Conservation (phyloP, 768 basidiomycete genomes). For the Paxillus rubicundulus region DNA sequence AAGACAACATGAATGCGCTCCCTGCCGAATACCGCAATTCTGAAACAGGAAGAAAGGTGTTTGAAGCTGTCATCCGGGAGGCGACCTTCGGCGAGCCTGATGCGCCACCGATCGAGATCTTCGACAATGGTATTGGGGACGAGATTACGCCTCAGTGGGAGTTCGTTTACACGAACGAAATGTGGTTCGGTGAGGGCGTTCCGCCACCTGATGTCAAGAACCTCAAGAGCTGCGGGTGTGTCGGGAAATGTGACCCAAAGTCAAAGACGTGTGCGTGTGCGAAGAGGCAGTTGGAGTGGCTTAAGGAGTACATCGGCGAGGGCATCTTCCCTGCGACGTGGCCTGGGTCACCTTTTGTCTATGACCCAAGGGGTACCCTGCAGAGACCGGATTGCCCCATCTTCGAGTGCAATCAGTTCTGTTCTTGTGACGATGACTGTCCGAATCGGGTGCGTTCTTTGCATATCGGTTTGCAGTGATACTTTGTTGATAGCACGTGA, state of each 20-base stretch:
- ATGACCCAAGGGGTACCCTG: conserved; percentile 59
- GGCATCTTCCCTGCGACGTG: conserved; percentile 30
- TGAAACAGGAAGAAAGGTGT: conserved; percentile 48
- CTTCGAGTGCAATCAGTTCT: conserved; percentile 84
- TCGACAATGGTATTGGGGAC: conserved; percentile 60
- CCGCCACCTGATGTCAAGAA: conserved; percentile 58
- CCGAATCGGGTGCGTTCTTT: conserved; percentile 59
- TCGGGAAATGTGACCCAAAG: conserved; percentile 71
- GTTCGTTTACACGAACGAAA: conserved; percentile 81
- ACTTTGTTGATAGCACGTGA: not conserved
- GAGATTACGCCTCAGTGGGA: conserved; percentile 80
- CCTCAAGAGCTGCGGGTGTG: conserved; percentile 70
- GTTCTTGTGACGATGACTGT: conserved; percentile 79
- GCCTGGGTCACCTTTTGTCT: conserved; percentile 58
- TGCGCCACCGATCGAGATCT: conserved; percentile 65
- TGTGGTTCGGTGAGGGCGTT: conserved; percentile 72
- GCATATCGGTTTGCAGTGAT: not conserved
- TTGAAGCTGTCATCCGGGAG: conserved; percentile 63
- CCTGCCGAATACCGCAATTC: conserved; percentile 39
- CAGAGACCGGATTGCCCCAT: conserved; percentile 56
- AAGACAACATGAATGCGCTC: conserved; percentile 64
- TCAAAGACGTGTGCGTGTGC: conserved; percentile 73
- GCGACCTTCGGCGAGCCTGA: conserved; percentile 64
- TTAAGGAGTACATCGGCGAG: conserved; percentile 19
- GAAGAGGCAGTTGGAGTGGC: conserved; percentile 46